A percentile compares a stretch with the other conserved stretches of the same genome.
phyloP scores from a whole-genome alignment of 805 yeast species.

The Cyberlindnera mississippiensis region DNA sequence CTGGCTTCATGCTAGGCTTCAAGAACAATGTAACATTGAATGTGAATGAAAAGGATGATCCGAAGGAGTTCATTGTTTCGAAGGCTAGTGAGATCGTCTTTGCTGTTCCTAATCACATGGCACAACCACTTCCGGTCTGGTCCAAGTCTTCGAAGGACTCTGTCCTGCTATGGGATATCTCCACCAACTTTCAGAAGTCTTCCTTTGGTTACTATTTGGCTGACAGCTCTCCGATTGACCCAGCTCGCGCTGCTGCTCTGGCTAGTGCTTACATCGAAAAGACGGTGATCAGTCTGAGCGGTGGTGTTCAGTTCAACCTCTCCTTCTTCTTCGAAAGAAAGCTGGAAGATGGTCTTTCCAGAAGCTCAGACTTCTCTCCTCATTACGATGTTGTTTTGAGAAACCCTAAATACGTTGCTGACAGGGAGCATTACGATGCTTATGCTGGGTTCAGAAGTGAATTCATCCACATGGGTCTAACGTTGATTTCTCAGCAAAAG shows the following conservation, averaged over 20 bases:
- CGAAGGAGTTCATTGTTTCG: slow-evolving; percentile 62
- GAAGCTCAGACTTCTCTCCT: slow-evolving; percentile 47
- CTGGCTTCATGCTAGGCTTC: slow-evolving; percentile 80
- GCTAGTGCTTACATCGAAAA: slow-evolving; percentile 40
- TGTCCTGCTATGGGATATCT: slow-evolving; percentile 44
- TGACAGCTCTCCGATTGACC: slow-evolving; percentile 20
- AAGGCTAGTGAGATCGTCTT: slow-evolving; percentile 59
- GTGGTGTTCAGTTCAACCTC: slow-evolving; percentile 54
- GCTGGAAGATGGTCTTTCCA: slow-evolving; percentile 25
- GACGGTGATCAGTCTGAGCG: slow-evolving; percentile 52
- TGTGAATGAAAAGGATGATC: slow-evolving; percentile 64
- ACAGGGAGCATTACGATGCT: slow-evolving; percentile 63
- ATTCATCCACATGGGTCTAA: slow-evolving; percentile 68
- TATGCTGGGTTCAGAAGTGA: slow-evolving; percentile 78
- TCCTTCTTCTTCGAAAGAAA: slow-evolving; percentile 56
- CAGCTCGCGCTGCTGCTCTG: slow-evolving; percentile 23
- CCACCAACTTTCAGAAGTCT: slow-evolving; percentile 39
- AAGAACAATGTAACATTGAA: slow-evolving; percentile 53
- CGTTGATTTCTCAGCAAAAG: slow-evolving; percentile 41
- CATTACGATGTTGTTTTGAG: slow-evolving; percentile 56
- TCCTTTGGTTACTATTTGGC: slow-evolving; percentile 47
- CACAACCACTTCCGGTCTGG: slow-evolving; percentile 55
- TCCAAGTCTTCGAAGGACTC: slow-evolving; percentile 42
- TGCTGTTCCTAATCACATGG: slow-evolving; percentile 72
- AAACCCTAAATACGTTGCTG: slow-evolving; percentile 51